Percentiles rank a stretch among this genome's conserved stretches.
These are phyloP conservation scores for Aspergillus sp. DNA, from an alignment of 2,329 filamentous ascomycete genomes.

Conservation along the genomic window DNA sequence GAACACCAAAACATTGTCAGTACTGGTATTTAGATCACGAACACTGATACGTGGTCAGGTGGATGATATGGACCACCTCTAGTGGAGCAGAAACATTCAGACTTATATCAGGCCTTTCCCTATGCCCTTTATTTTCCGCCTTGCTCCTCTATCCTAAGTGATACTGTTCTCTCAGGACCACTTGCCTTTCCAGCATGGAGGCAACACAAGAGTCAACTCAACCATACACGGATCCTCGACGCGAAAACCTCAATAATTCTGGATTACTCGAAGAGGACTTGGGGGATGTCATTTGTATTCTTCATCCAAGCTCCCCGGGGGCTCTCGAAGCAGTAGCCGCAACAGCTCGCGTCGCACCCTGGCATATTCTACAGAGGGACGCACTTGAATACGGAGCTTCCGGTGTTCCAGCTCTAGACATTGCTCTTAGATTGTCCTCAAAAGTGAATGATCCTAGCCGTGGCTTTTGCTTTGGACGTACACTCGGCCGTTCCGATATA, in stretches of 20 bases:
- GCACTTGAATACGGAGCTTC: slow-evolving; percentile 42
- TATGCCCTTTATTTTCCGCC: slow-evolving; percentile 22
- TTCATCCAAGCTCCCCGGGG: slow-evolving; percentile 73
- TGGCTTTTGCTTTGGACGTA: slow-evolving; percentile 88
- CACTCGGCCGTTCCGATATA: slow-evolving; percentile 68
- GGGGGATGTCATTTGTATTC: slow-evolving; percentile 83
- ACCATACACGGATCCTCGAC: slow-evolving; percentile 75
- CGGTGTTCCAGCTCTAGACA: slow-evolving; percentile 51
- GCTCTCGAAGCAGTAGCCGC: slow-evolving; percentile 70
- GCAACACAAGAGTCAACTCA: slow-evolving; percentile 69
- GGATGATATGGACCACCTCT: slow-evolving; percentile 21
- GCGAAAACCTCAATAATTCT: slow-evolving; percentile 76
- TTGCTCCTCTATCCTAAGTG: slow-evolving; percentile 18
- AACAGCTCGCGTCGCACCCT: slow-evolving; percentile 52
- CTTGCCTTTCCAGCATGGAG: slow-evolving; percentile 32
- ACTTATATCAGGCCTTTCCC: slow-evolving; percentile 13
- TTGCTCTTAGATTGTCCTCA: slow-evolving; percentile 79
- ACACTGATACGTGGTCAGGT: slow-evolving; percentile 16
- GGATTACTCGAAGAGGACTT: slow-evolving; percentile 80
- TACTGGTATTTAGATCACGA: neutral
- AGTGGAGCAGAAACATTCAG: slow-evolving; percentile 11
- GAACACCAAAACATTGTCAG: neutral
- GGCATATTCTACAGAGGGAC: slow-evolving; percentile 60
- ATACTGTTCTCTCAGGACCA: neutral
- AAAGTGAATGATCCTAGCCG: slow-evolving; percentile 63